Percentiles rank a stretch among this genome's conserved stretches.
phyloP scores from a whole-genome alignment of 768 basidiomycete genomes.

The Hemileccinum rubropunctum region DNA sequence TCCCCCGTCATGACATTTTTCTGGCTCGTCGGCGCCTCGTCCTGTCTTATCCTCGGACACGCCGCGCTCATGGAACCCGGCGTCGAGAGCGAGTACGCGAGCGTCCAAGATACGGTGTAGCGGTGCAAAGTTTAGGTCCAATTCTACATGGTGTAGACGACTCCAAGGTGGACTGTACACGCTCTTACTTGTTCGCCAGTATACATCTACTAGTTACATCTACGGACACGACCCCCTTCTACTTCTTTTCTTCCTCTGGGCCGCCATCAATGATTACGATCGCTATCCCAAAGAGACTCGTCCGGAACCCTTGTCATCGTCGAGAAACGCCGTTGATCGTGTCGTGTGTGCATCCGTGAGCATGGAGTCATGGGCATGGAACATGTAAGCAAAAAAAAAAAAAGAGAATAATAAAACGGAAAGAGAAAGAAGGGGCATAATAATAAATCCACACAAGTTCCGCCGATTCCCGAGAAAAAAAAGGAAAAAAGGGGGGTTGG shows the following conservation, averaged over 20 bases:
- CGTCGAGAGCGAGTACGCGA: conserved; percentile 88
- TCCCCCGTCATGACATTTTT: conserved; percentile 83
- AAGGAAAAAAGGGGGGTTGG: not conserved
- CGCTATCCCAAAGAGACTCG: too few relatives aligned
- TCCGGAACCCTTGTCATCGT: too few relatives aligned
- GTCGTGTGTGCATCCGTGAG: too few relatives aligned
- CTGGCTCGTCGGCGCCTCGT: conserved; percentile 90
- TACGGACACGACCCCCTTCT: too few relatives aligned
- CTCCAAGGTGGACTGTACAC: too few relatives aligned
- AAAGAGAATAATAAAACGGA: not conserved
- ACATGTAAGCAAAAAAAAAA: not conserved
- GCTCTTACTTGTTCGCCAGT: not conserved
- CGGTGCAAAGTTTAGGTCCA: too few relatives aligned
- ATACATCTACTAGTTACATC: not conserved
- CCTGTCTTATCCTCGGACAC: conserved; percentile 81
- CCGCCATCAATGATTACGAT: too few relatives aligned
- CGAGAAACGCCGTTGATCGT: too few relatives aligned
- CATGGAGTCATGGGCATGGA: too few relatives aligned
- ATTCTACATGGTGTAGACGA: too few relatives aligned
- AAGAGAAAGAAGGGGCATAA: not conserved
- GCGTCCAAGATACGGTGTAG: conserved; percentile 69
- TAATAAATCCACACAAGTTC: not conserved
- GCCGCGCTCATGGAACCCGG: conserved; percentile 92
- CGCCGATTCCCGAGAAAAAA: not conserved
- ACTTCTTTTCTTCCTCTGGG: too few relatives aligned